A percentile compares a stretch with the other conserved stretches of the same genome.
Conservation (phyloP, 2,329 filamentous ascomycete genomes). For the Fusarium burgessii region DNA sequence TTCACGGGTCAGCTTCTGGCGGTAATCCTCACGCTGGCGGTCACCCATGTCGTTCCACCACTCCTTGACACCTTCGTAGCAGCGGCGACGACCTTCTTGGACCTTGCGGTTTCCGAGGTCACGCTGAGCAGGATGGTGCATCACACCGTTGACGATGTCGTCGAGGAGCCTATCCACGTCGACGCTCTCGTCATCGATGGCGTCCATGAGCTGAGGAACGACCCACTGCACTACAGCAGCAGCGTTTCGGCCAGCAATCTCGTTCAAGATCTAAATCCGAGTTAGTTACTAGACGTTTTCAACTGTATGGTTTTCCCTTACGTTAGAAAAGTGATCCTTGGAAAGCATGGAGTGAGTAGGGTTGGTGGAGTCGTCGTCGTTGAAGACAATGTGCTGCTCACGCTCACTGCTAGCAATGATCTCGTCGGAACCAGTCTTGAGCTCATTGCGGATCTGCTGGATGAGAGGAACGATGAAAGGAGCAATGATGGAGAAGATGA, state of each 20-base stretch:
- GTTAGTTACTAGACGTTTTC: neutral
- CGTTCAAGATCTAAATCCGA: constrained; percentile 75
- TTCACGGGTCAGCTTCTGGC: constrained; percentile 79
- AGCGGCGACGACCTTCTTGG: constrained; percentile 76
- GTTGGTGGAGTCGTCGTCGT: constrained; percentile 79
- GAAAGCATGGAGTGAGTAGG: constrained; percentile 96
- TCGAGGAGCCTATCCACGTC: constrained; percentile 78
- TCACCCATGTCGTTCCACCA: constrained; percentile 83
- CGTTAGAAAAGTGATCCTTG: constrained; percentile 94
- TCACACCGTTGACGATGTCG: constrained; percentile 82
- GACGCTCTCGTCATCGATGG: constrained; percentile 81
- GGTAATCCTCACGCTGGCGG: constrained; percentile 73
- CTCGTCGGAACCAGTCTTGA: constrained; percentile 86
- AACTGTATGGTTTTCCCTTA: constrained; percentile 51
- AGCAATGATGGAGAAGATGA: constrained; percentile 91
- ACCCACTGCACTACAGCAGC: constrained; percentile 84
- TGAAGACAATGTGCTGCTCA: constrained; percentile 88
- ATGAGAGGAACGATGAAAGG: constrained; percentile 90
- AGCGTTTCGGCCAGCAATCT: constrained; percentile 85
- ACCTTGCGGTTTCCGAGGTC: constrained; percentile 76
- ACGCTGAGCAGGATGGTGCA: constrained; percentile 89
- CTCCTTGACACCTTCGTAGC: constrained; percentile 83
- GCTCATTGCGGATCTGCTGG: constrained; percentile 85
- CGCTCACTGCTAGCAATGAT: constrained; percentile 87
- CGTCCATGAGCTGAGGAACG: constrained; percentile 88